These are phyloP conservation scores for Fusarium compactum DNA, from an alignment of 2,329 filamentous ascomycete species.

Conservation along the genomic window DNA sequence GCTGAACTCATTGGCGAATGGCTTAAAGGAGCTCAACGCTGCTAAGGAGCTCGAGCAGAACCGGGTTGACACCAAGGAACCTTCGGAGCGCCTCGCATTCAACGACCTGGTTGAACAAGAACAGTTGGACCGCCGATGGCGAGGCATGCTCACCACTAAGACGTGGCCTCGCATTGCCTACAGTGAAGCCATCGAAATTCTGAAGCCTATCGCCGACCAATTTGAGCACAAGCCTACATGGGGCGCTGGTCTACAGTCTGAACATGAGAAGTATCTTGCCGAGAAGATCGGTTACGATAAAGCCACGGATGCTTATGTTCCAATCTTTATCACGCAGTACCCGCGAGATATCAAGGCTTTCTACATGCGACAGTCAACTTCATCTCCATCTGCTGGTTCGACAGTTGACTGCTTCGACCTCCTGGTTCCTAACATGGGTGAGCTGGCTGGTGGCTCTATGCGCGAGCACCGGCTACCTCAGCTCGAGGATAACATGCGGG, in stretches of 20 bases:
- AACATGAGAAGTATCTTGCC: slow-evolving; percentile 93
- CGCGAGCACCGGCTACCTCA: slow-evolving; percentile 82
- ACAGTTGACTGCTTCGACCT: slow-evolving; percentile 94
- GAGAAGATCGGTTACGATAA: slow-evolving; percentile 66
- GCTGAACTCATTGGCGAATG: slow-evolving; percentile 66
- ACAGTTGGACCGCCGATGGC: slow-evolving; percentile 77
- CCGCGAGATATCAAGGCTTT: slow-evolving; percentile 92
- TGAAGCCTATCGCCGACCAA: slow-evolving; percentile 69
- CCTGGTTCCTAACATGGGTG: slow-evolving; percentile 85
- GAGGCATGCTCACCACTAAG: slow-evolving; percentile 65
- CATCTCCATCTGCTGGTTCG: slow-evolving; percentile 48
- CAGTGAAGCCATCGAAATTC: slow-evolving; percentile 76
- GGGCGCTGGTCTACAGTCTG: slow-evolving; percentile 82
- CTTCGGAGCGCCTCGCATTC: slow-evolving; percentile 58
- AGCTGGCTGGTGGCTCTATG: slow-evolving; percentile 89
- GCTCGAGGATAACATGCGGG: slow-evolving; percentile 77
- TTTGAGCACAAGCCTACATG: slow-evolving; percentile 80
- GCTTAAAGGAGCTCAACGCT: slow-evolving; percentile 57
- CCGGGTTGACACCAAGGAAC: slow-evolving; percentile 52
- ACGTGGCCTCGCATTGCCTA: slow-evolving; percentile 88
- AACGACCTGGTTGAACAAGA: slow-evolving; percentile 57
- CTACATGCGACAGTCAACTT: slow-evolving; percentile 66
- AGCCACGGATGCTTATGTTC: slow-evolving; percentile 64
- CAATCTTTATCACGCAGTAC: slow-evolving; percentile 94
- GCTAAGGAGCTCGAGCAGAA: slow-evolving; percentile 59